Evolutionary conservation across 352 stramenopile genomes (phyloP), one percentile per base, ranked within the genome.

Genomic region (Pythium oligandrum): DNA sequence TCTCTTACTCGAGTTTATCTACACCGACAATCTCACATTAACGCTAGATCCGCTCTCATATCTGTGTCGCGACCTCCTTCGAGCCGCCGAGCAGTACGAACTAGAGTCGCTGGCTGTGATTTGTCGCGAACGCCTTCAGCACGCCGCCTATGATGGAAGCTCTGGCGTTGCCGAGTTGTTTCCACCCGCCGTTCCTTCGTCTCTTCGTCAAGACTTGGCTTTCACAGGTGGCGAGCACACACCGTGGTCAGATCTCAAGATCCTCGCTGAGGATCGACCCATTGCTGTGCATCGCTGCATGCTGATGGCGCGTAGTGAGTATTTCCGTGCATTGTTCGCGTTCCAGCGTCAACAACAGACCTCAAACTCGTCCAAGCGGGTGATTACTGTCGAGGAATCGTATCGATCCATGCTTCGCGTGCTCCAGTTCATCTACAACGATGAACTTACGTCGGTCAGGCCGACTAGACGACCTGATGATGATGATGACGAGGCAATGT

Each of bases 371-470:
- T 35, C 12, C 4, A 38, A 30, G 17, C 36, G 30, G 8, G 55
- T 70, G 34, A 39, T 92, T 1, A 53, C 60, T n/a, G 78, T 90
- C 26, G 75, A 92, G 42, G 75, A 87, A 17, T 75, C 73, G 26
- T 81, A 76, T 48, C 33, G 40, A 7, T 56, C 54, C 39, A 73
- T 88, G 55, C 53, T 73, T 1, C 75, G 77, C 10, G 70, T 92
- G 12, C 65, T 90, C 33, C 56, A 72, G n/a, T 92, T 87, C 50
- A 86, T 92, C 49, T 92, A 92, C 63, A 74, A 74, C 55, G 79
- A 87, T 34, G 67, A 71, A 7, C 57, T 75, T 11, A 54, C 51
- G 39, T 47, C 37, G 0, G 11, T 39, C 1, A 37, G 3, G 17
- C 11, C n/a, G 36, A 53, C 4, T n/a, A 53, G 31, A 48, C n/a